Base-by-base conservation (phyloP, 345 rosid species). In the Acer campestre region DNA sequence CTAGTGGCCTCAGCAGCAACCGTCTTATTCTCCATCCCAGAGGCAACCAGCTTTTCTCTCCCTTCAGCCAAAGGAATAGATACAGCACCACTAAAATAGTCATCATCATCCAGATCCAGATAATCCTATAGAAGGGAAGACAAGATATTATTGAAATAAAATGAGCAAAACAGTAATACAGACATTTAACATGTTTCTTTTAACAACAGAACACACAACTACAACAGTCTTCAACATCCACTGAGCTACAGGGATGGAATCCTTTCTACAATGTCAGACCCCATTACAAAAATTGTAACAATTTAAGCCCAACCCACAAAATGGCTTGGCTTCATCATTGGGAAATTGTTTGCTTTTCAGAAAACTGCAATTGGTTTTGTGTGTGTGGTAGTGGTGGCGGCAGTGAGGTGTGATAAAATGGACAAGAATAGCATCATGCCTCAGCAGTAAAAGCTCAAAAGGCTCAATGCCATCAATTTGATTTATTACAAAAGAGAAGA, bases 21-120 rank as follows among this genome's bases (percentile, higher is more conserved):
- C 58, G 56, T 74, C 80, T 74, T 77, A 77, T 73, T 80, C 71
- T 78, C 92, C 49, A 61, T 64, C 22, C 65, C 75, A 27, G 75
- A 55, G 68, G 61, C 59, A 73, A 81, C 84, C 68, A 51, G 77
- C 84, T 87, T 87, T 67, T 80, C 89, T 77, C 68, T 81, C 75
- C 75, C 82, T 61, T 78, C 84, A 77, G 40, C 75, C 49, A 65
- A 67, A 46, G 74, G 56, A 75, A 84, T 67, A 82, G 87, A 71
- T 40, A 73, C 71, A 27, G 51, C 73, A 73, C 79, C 85, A 77
- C 66, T 80, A 66, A 77, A 42, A 77, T 68, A 51, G 49, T 70
- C 84, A 51, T 90, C 95, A 77, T 90, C 94, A 75, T 92, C 99
- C 89, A 88, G 76, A 56, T 91, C 96, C 80, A 93, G 63, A 77